Evolutionary conservation across 1,284 basidiomycete genomes (phyloP).

Genomic region (Earliella scabrosa): DNA sequence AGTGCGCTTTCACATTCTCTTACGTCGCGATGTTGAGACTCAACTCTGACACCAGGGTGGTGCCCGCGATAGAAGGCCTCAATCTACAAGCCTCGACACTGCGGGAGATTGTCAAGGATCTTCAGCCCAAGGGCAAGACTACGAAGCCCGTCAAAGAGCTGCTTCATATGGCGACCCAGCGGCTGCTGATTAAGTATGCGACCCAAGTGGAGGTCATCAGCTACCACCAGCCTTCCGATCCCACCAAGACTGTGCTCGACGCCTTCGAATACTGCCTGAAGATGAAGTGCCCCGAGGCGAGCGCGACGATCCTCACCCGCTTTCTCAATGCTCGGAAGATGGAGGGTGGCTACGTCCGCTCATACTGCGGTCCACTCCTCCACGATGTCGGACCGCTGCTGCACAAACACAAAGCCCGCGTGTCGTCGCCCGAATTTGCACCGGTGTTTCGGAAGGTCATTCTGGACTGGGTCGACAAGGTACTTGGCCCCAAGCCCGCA

Average conservation of each 20-base stretch:
- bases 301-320: neutral
- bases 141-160: neutral
- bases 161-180: neutral
- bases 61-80: neutral
- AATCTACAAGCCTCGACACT: neutral
- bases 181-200: neutral
- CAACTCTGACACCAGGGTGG: neutral
- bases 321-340: neutral
- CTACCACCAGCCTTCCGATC: neutral
- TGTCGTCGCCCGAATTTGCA: neutral
- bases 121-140: too few relatives aligned
- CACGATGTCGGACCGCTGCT: constrained; percentile 6
- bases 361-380: constrained; percentile 9
- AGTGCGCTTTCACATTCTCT: neutral
- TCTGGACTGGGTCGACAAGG: neutral
- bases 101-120: neutral
- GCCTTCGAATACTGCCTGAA: constrained; percentile 1
- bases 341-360: neutral
- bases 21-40: neutral
- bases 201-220: neutral
- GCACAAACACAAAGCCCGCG: neutral
- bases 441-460: constrained; percentile 2
- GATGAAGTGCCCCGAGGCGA: neutral
- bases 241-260: neutral
- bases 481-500: constrained; percentile 3